These are phyloP conservation scores for Paramecium octaurelia DNA, from an alignment of 73 alveolate genomes.

Conservation along the genomic window DNA sequence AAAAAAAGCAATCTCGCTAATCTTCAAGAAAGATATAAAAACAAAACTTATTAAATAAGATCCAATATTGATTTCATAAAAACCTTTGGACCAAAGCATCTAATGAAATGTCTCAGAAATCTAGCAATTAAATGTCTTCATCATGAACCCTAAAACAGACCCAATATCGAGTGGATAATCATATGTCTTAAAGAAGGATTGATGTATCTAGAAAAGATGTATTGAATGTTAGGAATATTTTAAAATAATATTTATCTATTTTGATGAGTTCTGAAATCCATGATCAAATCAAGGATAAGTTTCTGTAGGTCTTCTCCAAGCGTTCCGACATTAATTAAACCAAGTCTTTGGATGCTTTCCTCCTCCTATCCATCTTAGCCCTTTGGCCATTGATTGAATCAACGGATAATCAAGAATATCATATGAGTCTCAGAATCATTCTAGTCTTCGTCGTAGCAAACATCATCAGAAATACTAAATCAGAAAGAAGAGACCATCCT, in stretches of 20 bases:
- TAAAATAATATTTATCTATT: neutral
- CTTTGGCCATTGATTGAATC: neutral
- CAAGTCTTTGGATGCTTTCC: neutral
- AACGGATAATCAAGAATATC: neutral
- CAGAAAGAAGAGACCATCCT: neutral
- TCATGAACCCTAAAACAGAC: neutral
- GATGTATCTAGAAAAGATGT: neutral
- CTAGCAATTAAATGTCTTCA: neutral
- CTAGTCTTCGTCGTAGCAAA: neutral
- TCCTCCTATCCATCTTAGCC: neutral
- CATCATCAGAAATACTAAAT: neutral
- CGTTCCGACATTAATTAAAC: neutral
- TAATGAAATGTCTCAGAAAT: neutral
- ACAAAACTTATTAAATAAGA: neutral
- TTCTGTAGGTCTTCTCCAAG: neutral
- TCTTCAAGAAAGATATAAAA: neutral
- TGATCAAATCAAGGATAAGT: neutral
- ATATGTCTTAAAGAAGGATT: neutral
- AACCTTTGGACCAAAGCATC: slow-evolving; percentile 5
- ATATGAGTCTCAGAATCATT: neutral
- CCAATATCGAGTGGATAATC: neutral
- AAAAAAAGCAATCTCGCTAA: neutral
- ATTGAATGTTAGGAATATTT: neutral
- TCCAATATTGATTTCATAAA: neutral
- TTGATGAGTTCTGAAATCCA: neutral